A percentile compares a stretch with the other conserved stretches of the same genome.
Conservation (phyloP, 1,139 yeast genomes). For the Taphrina flavorubra region DNA sequence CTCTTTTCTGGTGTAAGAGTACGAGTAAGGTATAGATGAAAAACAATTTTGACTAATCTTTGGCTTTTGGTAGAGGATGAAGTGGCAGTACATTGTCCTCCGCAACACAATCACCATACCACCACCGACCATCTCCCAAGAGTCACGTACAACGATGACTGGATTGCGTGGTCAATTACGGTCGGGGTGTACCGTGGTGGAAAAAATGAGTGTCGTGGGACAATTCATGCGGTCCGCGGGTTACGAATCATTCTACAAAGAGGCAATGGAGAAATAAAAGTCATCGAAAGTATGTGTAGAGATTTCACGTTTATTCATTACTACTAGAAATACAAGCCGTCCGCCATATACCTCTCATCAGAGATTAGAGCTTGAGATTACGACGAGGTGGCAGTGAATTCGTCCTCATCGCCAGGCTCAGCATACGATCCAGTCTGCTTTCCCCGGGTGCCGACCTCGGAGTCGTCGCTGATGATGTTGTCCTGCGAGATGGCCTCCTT, state of each 20-base stretch:
- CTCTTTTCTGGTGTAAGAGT: no score
- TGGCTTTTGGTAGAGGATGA: constrained; percentile 1
- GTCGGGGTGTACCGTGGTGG: not conserved
- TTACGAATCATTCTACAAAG: not conserved
- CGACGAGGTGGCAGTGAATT: constrained; percentile 23
- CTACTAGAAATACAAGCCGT: not conserved
- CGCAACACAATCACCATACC: not conserved
- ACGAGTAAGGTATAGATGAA: no score
- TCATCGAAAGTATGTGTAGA: not conserved
- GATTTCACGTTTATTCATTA: not conserved
- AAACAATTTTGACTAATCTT: no score
- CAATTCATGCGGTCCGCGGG: not conserved
- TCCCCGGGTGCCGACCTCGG: constrained; percentile 32
- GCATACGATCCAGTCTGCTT: constrained; percentile 26
- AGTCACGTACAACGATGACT: not conserved
- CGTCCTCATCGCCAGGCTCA: constrained; percentile 30
- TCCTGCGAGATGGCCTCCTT: constrained; percentile 34
- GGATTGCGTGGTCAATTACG: not conserved
- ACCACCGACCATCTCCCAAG: no score
- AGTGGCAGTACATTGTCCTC: constrained; percentile 19
- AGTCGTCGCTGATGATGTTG: constrained; percentile 35
- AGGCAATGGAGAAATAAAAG: not conserved
- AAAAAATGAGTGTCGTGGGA: not conserved
- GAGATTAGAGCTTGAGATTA: no score
- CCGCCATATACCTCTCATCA: not conserved